Evolutionary conservation across 495 filamentous ascomycete genomes (phyloP).

Genomic region (Hypoxylon trugodes): DNA sequence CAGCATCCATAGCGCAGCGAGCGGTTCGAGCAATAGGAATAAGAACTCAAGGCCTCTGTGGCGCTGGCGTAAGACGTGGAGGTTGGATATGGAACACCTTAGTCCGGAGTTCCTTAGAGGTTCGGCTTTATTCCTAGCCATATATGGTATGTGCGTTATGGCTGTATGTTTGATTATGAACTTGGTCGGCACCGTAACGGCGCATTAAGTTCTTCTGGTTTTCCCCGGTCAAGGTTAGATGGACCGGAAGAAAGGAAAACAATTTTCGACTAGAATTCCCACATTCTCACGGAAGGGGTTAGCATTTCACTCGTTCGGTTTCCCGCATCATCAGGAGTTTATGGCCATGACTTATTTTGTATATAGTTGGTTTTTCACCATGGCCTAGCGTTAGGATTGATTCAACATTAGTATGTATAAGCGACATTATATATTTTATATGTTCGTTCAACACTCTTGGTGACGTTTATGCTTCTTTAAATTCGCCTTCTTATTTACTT

Average conservation of each 20-base stretch:
- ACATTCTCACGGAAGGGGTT: slow-evolving; percentile 1
- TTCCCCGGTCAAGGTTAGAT: not conserved
- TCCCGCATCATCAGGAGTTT: slow-evolving; percentile 29
- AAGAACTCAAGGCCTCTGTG: slow-evolving; percentile 38
- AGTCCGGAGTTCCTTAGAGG: slow-evolving; percentile 69
- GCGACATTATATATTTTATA: no score
- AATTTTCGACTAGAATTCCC: not conserved
- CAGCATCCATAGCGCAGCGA: slow-evolving; percentile 55
- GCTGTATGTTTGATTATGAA: slow-evolving; percentile 86
- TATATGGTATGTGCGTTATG: slow-evolving; percentile 92
- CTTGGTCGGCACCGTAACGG: slow-evolving; percentile 66
- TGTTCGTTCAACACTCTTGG: no score
- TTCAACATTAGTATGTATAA: no score
- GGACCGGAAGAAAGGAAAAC: not conserved
- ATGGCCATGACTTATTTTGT: slow-evolving; percentile 16
- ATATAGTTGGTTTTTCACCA: slow-evolving; percentile 15
- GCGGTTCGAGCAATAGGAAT: slow-evolving; percentile 37
- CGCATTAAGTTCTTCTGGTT: slow-evolving; percentile 10
- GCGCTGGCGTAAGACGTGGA: slow-evolving; percentile 51
- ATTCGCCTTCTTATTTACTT: no score
- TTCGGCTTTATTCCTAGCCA: slow-evolving; percentile 75
- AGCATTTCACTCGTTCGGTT: slow-evolving; percentile 21
- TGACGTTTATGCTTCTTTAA: no score
- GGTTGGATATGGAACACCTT: slow-evolving; percentile 60
- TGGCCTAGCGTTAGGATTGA: slow-evolving; percentile 11